Percentiles rank a stretch among this genome's conserved stretches.
Evolutionary conservation across 768 basidiomycete genomes (phyloP).

Genomic region (Amanita exitialis): DNA sequence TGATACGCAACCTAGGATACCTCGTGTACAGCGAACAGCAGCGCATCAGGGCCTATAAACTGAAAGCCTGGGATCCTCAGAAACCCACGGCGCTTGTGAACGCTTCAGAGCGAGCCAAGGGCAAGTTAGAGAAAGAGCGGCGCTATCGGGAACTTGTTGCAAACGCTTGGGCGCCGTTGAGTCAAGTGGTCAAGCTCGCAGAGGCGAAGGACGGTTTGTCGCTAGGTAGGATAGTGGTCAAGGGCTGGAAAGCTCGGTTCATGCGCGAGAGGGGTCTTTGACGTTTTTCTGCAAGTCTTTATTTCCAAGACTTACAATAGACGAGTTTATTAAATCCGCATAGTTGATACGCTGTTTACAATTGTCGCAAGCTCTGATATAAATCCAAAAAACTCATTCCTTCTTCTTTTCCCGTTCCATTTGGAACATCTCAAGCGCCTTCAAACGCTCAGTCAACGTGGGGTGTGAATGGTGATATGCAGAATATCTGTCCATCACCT

Average conservation of each 20-base stretch:
- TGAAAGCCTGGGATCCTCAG: constrained; percentile 7
- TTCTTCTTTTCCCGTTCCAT: constrained; percentile 32
- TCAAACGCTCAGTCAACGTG: constrained; percentile 82
- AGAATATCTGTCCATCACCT: constrained; percentile 56
- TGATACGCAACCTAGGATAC: constrained; percentile 45
- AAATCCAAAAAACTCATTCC: constrained; percentile 10
- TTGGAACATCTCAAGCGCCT: constrained; percentile 66
- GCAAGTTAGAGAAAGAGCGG: constrained; percentile 10
- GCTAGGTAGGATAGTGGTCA: constrained; percentile 34
- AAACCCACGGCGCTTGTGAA: constrained; percentile 11
- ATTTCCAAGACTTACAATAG: not conserved
- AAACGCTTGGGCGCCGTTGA: constrained; percentile 35
- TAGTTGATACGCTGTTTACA: not conserved
- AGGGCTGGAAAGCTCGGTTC: constrained; percentile 7
- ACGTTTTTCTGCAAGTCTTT: not conserved
- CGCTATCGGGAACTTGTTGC: constrained; percentile 20
- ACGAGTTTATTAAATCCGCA: not conserved
- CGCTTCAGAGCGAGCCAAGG: constrained; percentile 12
- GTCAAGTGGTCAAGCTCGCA: constrained; percentile 47
- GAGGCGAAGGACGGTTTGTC: constrained; percentile 42
- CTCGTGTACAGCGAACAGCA: constrained; percentile 25
- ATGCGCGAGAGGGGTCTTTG: constrained; percentile 2
- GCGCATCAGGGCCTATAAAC: constrained; percentile 12
- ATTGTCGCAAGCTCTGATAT: not conserved
- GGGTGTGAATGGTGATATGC: constrained; percentile 96